Evolutionary conservation across 2,329 filamentous ascomycete genomes (phyloP).

Genomic region (Paecilomyces niveus): DNA sequence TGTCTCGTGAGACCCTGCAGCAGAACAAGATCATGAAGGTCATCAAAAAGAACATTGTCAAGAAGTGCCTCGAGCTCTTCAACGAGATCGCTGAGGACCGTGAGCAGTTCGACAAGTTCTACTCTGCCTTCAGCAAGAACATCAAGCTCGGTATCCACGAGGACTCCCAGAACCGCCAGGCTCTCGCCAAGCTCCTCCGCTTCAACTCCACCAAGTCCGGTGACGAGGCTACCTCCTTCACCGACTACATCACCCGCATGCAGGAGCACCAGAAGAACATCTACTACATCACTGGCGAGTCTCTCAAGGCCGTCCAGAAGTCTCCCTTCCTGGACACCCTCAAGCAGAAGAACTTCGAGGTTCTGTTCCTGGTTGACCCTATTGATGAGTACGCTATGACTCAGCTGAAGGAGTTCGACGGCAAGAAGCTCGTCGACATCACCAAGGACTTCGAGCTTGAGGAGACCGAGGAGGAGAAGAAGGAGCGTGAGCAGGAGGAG

Average conservation of each 20-base stretch:
- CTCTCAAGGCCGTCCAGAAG: constrained; percentile 94
- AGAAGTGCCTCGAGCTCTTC: constrained; percentile 99
- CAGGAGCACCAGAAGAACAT: constrained; percentile 99
- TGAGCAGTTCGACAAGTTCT: constrained; percentile 99
- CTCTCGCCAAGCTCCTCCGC: constrained; percentile 95
- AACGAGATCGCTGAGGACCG: constrained; percentile 98
- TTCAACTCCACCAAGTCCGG: constrained; percentile 99
- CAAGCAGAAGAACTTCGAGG: constrained; percentile 99
- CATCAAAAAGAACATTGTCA: constrained; percentile 99
- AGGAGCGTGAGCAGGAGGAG: constrained; percentile 86
- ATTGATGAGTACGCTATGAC: constrained; percentile 99
- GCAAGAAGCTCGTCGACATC: constrained; percentile 99
- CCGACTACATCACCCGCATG: constrained; percentile 99
- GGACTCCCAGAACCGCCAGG: constrained; percentile 91
- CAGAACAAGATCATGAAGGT: constrained; percentile 99
- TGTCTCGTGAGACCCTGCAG: constrained; percentile 99
- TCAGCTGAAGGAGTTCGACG: constrained; percentile 99
- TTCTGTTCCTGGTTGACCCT: constrained; percentile 97
- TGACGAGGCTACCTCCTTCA: constrained; percentile 87
- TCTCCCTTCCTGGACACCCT: constrained; percentile 98
- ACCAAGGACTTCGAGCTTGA: constrained; percentile 99
- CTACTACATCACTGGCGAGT: constrained; percentile 99
- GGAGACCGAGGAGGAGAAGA: constrained; percentile 99
- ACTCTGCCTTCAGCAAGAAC: constrained; percentile 99
- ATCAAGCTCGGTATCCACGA: constrained; percentile 99